Conservation (phyloP, 768 basidiomycete species). For the Cystobasidium onofrii region DNA sequence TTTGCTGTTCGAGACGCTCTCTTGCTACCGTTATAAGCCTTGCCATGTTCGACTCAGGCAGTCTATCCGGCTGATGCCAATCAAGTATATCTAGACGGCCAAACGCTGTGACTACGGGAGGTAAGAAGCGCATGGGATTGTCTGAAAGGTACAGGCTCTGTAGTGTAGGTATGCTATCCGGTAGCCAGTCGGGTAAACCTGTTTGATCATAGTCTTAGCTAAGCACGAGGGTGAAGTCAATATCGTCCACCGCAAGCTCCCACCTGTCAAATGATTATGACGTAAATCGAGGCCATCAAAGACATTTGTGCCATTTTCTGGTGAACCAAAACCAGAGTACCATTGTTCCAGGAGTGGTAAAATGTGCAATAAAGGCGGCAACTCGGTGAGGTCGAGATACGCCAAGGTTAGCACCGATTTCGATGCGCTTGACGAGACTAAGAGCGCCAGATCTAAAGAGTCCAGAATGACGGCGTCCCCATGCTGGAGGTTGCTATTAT, state of each 20-base stretch:
- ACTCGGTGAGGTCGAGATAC: not conserved
- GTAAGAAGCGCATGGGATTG: not conserved
- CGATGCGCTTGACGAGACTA: not conserved
- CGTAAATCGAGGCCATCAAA: not conserved
- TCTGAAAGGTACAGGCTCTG: not conserved
- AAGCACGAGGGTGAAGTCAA: not conserved
- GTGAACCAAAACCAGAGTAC: not conserved
- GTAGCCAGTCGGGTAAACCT: not conserved
- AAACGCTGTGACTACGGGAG: not conserved
- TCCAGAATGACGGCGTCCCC: not conserved
- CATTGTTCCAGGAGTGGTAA: not conserved
- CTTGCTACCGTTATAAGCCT: not conserved
- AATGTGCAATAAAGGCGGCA: not conserved
- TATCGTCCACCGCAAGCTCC: no score
- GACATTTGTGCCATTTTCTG: not conserved
- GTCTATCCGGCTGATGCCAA: not conserved
- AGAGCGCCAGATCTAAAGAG: not conserved
- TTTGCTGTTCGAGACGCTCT: not conserved
- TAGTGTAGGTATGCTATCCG: not conserved
- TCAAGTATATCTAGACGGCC: not conserved
- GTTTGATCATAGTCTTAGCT: not conserved
- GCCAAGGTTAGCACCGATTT: not conserved
- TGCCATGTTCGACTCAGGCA: not conserved
- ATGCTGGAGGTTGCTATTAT: not conserved
- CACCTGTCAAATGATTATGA: not conserved